phyloP scores from a whole-genome alignment of 352 stramenopile species.

The Globisporangium iwayamae region DNA sequence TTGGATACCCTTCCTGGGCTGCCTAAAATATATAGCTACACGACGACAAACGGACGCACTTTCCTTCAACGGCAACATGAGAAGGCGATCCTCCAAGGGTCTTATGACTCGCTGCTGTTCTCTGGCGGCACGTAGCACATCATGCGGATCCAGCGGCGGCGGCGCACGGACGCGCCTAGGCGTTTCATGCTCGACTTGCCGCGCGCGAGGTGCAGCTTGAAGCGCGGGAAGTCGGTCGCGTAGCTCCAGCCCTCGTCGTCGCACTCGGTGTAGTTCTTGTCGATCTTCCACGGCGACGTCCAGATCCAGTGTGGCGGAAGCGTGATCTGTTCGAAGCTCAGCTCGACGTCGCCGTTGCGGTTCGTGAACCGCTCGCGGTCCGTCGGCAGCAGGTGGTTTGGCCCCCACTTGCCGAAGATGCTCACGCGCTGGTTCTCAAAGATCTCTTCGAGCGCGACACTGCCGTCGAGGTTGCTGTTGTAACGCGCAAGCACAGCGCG shows the following conservation, averaged over 20 bases:
- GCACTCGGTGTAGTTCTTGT: slow-evolving; percentile 87
- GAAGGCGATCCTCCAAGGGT: neutral
- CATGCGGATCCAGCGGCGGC: slow-evolving; percentile 83
- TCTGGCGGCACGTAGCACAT: slow-evolving; percentile 75
- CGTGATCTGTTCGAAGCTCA: slow-evolving; percentile 78
- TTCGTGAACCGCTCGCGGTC: slow-evolving; percentile 81
- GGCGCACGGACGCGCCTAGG: slow-evolving; percentile 64
- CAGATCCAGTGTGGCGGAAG: slow-evolving; percentile 78
- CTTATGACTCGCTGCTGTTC: slow-evolving; percentile 3
- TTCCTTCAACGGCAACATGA: neutral
- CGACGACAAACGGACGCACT: neutral
- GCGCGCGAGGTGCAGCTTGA: slow-evolving; percentile 76
- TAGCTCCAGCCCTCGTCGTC: slow-evolving; percentile 89
- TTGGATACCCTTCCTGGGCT: neutral
- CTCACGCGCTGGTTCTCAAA: slow-evolving; percentile 87
- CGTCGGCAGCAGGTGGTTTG: slow-evolving; percentile 78
- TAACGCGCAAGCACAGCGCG: slow-evolving; percentile 43
- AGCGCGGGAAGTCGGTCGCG: slow-evolving; percentile 80
- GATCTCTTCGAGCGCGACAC: slow-evolving; percentile 80
- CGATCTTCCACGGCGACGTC: slow-evolving; percentile 83
- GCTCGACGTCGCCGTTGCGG: slow-evolving; percentile 66
- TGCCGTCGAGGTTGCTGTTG: slow-evolving; percentile 70
- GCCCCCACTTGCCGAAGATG: slow-evolving; percentile 86
- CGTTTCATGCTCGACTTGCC: slow-evolving; percentile 80
- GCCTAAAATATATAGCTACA: slow-evolving; percentile 6